Evolutionary conservation across 1,284 basidiomycete genomes (phyloP).

Genomic region (Microbotryum saponariae): DNA sequence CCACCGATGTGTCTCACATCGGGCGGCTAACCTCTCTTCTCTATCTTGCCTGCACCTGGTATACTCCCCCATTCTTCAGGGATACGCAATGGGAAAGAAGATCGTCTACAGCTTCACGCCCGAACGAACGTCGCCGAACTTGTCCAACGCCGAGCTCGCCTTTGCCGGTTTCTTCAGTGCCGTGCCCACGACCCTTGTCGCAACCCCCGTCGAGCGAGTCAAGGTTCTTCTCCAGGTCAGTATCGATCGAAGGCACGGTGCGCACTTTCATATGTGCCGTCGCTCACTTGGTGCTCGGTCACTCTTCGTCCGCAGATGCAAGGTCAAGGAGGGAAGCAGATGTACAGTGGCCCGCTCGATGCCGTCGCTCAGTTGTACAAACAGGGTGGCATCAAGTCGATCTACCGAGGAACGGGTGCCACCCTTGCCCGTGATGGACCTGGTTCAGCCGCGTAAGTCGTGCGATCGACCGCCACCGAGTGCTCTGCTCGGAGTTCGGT

Average conservation of each 20-base stretch:
- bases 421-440: conserved; percentile 93
- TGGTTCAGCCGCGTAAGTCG: conserved; percentile 72
- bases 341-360: conserved; percentile 87
- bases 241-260: background rate
- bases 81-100: conserved; percentile 88
- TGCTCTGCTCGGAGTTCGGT: background rate
- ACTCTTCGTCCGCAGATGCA: conserved; percentile 55
- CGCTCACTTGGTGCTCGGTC: too few species aligned
- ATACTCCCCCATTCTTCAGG: conserved; percentile 48
- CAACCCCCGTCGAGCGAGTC: conserved; percentile 91
- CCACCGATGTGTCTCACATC: background rate
- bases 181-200: conserved; percentile 81
- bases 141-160: conserved; percentile 79
- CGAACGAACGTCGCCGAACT: conserved; percentile 54
- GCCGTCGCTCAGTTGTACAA: conserved; percentile 86
- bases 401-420: conserved; percentile 87
- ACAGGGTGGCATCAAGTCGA: conserved; percentile 85
- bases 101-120: conserved; percentile 65
- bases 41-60: conserved; percentile 3
- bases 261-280: background rate
- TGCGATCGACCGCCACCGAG: background rate
- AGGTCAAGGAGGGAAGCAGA: conserved; percentile 68
- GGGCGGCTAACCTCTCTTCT: background rate
- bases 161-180: conserved; percentile 91
- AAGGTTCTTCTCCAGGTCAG: conserved; percentile 87